Evolutionary conservation across 495 filamentous ascomycete species (phyloP).

Genomic region (Stereocaulon alpinum): DNA sequence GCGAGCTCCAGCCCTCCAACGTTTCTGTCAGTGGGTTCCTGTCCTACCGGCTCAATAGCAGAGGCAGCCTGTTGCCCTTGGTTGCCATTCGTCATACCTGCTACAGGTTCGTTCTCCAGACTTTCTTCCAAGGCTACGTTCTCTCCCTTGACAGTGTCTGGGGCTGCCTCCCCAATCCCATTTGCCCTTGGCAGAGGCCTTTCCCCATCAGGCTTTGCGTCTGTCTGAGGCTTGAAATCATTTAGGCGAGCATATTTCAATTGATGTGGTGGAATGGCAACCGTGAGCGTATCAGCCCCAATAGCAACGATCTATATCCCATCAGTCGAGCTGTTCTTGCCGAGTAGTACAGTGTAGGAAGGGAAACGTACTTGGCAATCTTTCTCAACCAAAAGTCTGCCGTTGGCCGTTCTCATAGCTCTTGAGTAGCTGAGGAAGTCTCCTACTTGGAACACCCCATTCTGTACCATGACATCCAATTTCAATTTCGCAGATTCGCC

Average conservation of each 20-base stretch:
- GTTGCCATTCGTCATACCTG: no score
- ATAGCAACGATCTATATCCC: slow-evolving; percentile 31
- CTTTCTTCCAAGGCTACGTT: no score
- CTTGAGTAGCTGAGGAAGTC: slow-evolving; percentile 42
- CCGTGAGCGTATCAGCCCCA: slow-evolving; percentile 28
- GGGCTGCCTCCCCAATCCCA: background rate
- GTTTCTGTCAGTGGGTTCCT: background rate
- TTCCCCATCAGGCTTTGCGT: background rate
- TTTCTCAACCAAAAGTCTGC: slow-evolving; percentile 36
- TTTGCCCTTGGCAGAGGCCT: background rate
- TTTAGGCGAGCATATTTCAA: slow-evolving; percentile 27
- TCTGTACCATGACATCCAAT: slow-evolving; percentile 34
- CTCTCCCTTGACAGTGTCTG: background rate
- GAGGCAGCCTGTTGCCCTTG: background rate
- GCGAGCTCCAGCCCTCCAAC: background rate
- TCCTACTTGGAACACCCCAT: slow-evolving; percentile 37
- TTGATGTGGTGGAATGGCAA: slow-evolving; percentile 37
- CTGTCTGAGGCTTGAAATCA: background rate
- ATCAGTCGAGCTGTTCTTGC: background rate
- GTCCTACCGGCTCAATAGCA: background rate
- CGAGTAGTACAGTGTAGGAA: background rate
- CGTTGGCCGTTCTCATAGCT: slow-evolving; percentile 24
- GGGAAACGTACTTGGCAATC: slow-evolving; percentile 34
- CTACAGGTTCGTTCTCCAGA: no score
- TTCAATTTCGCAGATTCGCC: slow-evolving; percentile 43